phyloP scores from a whole-genome alignment of 768 basidiomycete genomes.

The Pholiota microspora region DNA sequence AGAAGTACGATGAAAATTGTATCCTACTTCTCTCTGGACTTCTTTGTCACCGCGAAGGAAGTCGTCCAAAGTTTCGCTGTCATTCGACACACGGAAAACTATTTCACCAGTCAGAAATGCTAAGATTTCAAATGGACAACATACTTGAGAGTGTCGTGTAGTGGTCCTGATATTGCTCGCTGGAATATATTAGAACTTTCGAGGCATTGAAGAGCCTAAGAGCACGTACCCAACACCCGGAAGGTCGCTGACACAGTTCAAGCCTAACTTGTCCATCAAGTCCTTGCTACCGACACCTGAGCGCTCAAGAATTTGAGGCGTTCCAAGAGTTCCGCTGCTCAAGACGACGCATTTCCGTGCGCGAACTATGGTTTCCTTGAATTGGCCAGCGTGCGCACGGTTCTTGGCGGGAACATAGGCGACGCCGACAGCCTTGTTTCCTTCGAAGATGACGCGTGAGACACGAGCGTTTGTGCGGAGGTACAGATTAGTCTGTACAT shows the following conservation, averaged over 20 bases:
- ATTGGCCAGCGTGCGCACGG: constrained; percentile 46
- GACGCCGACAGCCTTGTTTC: constrained; percentile 68
- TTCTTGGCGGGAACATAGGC: constrained; percentile 67
- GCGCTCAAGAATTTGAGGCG: constrained; percentile 72
- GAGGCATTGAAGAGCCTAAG: neutral
- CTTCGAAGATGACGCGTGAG: constrained; percentile 70
- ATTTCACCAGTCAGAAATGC: neutral
- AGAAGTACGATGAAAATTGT: neutral
- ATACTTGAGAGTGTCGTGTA: constrained; percentile 66
- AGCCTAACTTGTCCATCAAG: constrained; percentile 52
- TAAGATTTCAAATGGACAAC: constrained; percentile 12
- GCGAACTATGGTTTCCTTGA: constrained; percentile 62
- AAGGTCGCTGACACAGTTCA: constrained; percentile 66
- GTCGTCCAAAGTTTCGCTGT: constrained; percentile 60
- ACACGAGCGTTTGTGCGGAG: constrained; percentile 67
- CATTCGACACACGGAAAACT: constrained; percentile 70
- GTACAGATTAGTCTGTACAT: constrained; percentile 64
- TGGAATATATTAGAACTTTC: constrained; percentile 15
- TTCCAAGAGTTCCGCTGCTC: constrained; percentile 66
- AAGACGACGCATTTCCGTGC: constrained; percentile 68
- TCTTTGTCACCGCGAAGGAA: constrained; percentile 69
- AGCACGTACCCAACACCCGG: constrained; percentile 62
- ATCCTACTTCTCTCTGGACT: constrained; percentile 49
- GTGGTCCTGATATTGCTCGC: constrained; percentile 73
- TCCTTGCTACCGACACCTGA: constrained; percentile 62